A percentile compares a stretch with the other conserved stretches of the same genome.
phyloP scores from a whole-genome alignment of 139 green algal genomes.

The Chlorella sp. region DNA sequence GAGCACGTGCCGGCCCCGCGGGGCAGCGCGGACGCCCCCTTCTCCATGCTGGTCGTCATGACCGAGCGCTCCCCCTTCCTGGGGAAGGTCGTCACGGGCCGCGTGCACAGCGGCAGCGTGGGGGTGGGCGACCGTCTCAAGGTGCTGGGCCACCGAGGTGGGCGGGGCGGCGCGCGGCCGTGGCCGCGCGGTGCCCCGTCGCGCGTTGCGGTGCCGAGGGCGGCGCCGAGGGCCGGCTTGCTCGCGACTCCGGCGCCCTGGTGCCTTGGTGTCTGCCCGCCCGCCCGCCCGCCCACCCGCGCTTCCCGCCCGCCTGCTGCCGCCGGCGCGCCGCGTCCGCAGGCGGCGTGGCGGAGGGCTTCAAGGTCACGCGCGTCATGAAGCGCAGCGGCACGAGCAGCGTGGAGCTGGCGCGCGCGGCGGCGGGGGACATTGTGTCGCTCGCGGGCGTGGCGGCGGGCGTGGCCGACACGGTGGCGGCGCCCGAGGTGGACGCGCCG shows the following conservation, averaged over 20 bases:
- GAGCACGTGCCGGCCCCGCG: slow-evolving; percentile 70
- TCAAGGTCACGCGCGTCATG: slow-evolving; percentile 67
- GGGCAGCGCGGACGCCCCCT: slow-evolving; percentile 41
- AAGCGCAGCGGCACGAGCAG: slow-evolving; percentile 65
- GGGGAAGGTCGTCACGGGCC: slow-evolving; percentile 79
- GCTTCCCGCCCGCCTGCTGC: too few species aligned
- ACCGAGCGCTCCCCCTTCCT: slow-evolving; percentile 82
- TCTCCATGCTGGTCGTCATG: slow-evolving; percentile 85
- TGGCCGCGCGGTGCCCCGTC: too few species aligned
- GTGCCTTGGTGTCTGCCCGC: too few species aligned
- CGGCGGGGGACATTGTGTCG: slow-evolving; percentile 83
- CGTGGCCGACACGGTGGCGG: slow-evolving; percentile 82
- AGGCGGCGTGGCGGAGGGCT: slow-evolving; percentile 35
- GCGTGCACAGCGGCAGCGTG: slow-evolving; percentile 65
- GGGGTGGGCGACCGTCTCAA: slow-evolving; percentile 67
- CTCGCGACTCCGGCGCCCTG: too few species aligned
- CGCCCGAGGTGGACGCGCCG: slow-evolving; percentile 30
- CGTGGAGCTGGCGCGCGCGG: slow-evolving; percentile 59
- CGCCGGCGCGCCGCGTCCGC: neutral
- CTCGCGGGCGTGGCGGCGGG: slow-evolving; percentile 63
- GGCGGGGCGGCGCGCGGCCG: too few species aligned
- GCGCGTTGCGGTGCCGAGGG: too few species aligned
- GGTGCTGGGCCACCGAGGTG: too few species aligned
- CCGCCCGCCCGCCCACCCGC: too few species aligned
- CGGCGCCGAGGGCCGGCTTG: too few species aligned